A percentile compares a stretch with the other conserved stretches of the same genome.
Conservation (phyloP, 2,329 filamentous ascomycete species). For the Cladosporium sp. region DNA sequence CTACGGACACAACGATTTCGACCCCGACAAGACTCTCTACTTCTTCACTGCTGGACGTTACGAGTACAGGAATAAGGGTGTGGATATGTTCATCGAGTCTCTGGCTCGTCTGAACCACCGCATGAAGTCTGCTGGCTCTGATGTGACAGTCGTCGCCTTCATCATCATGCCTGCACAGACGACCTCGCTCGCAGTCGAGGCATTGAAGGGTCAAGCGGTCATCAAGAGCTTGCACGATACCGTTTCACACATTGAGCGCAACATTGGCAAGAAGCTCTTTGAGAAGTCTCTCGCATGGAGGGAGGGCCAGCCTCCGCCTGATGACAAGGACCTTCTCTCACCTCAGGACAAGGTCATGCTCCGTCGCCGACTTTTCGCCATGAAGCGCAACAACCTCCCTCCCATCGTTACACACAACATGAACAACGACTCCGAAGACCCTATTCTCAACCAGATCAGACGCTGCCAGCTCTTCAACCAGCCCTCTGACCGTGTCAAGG, state of each 20-base stretch:
- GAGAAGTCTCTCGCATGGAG: conserved; percentile 94
- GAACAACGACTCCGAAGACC: conserved; percentile 89
- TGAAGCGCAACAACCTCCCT: conserved; percentile 87
- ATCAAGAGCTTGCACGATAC: conserved; percentile 95
- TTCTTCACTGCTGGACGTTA: conserved; percentile 97
- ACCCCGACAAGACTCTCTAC: conserved; percentile 93
- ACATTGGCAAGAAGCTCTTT: conserved; percentile 89
- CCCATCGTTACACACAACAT: conserved; percentile 99
- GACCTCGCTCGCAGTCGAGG: conserved; percentile 88
- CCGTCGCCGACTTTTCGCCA: conserved; percentile 85
- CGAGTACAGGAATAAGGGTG: conserved; percentile 96
- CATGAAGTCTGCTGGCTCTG: conserved; percentile 78
- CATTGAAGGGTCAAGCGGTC: conserved; percentile 92
- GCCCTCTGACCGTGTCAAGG: conserved; percentile 89
- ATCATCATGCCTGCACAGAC: conserved; percentile 99
- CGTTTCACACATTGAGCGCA: conserved; percentile 84
- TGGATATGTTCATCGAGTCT: conserved; percentile 99
- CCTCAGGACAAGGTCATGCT: conserved; percentile 89
- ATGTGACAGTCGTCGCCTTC: conserved; percentile 93
- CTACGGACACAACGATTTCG: conserved; percentile 96
- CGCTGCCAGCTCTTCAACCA: conserved; percentile 97
- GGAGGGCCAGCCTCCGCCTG: conserved; percentile 86
- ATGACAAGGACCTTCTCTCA: conserved; percentile 94
- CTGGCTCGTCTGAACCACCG: conserved; percentile 90
- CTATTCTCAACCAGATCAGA: conserved; percentile 91